Evolutionary conservation across 2,329 filamentous ascomycete species (phyloP), one percentile per base, ranked within the genome.

Genomic region (Pyrenophora seminiperda): DNA sequence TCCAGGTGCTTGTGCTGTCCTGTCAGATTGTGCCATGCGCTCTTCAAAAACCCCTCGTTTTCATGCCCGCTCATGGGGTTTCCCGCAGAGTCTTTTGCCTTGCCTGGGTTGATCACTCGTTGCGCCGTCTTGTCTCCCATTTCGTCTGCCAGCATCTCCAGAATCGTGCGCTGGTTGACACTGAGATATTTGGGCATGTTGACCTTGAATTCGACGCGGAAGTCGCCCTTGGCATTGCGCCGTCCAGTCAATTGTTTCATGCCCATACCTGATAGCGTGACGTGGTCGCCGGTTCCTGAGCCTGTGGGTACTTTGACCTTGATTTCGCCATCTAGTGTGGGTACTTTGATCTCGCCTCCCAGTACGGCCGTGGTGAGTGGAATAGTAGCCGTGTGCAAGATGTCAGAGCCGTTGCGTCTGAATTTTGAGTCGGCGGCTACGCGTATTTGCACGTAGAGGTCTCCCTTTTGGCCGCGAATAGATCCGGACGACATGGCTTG

Each of bases 71-170:
- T 54, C 20, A 56, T 50, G 9, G 50, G 36, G 14, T 53, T 54
- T 4, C 44, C 54, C 7, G 63, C 56, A 14, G 63, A 58, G 4
- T 56, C 58, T 53, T 59, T 66, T 41, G 83, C 79, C 66, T 77
- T 78, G 45, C 73, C 76, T 31, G 96, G 78, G 67, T 95, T 93
- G 91, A 99, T 97, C 48, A 96, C 84, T 37, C 94, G 83, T 77
- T 90, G 94, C 27, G 94, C 94, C 20, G 84, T 90, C 78, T 92
- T 91, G 75, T 99, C 94, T 31, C 84, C 87, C 85, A 99, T 88
- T 77, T 99, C 94, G 65, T 99, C 92, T 5, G 94, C 94, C 58
- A 99, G 83, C 84, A 97, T 93, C 77, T 99, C 94, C 36, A 96
- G 77, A 51, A 99, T 89, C 1, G 90, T 95, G 45, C 94, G 83